Percentiles rank a stretch among this genome's conserved stretches.
phyloP scores from a whole-genome alignment of 2,329 filamentous ascomycete genomes.

The Phaeoacremonium minimum region DNA sequence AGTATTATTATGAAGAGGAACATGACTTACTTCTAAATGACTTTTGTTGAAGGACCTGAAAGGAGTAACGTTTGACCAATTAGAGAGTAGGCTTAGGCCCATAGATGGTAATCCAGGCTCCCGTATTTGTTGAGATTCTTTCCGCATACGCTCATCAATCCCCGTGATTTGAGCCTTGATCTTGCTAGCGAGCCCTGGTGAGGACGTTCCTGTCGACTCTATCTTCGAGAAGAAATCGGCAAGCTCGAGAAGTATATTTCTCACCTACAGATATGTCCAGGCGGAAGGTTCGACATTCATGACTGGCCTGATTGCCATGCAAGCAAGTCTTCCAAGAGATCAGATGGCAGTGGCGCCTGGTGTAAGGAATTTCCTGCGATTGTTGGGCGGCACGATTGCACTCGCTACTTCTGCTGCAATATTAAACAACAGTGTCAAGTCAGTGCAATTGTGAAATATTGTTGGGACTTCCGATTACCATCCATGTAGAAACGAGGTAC shows the following conservation, averaged over 20 bases:
- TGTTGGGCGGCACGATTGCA: slow-evolving; percentile 7
- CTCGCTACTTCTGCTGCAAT: slow-evolving; percentile 6
- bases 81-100: neutral
- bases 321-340: slow-evolving; percentile 5
- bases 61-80: no score
- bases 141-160: neutral
- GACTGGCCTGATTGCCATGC: slow-evolving; percentile 10
- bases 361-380: slow-evolving; percentile 9
- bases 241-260: neutral
- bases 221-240: neutral
- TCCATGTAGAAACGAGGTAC: neutral
- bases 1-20: no score
- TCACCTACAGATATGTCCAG: slow-evolving; percentile 1
- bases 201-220: neutral
- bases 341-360: slow-evolving; percentile 12
- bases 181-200: neutral
- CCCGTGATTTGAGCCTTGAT: neutral
- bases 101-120: neutral
- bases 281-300: slow-evolving; percentile 8
- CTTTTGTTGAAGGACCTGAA: no score
- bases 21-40: no score
- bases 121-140: neutral
- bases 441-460: neutral
- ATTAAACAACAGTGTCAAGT: slow-evolving; percentile 4
- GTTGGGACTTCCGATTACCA: neutral